Percentiles rank a stretch among this genome's conserved stretches.
Conservation (phyloP, 352 stramenopile genomes). For the Phytophthora sp. region DNA sequence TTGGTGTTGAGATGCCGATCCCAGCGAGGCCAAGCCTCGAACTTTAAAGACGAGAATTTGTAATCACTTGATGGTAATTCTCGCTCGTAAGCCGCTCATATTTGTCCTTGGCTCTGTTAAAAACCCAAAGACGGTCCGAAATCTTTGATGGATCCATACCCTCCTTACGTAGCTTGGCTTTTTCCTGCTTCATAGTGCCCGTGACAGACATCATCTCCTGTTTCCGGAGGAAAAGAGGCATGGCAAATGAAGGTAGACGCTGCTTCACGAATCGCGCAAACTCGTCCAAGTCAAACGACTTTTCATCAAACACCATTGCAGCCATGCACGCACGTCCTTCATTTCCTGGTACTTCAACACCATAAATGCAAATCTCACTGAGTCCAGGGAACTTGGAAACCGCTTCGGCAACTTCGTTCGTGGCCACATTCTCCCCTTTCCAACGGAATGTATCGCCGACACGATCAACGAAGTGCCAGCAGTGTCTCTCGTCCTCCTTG, state of each 20-base stretch:
- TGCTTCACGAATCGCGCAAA: conserved; percentile 62
- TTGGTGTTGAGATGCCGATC: too few relatives aligned
- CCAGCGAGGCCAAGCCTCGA: too few relatives aligned
- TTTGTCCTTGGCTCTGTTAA: conserved; percentile 47
- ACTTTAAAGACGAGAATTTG: conserved; percentile 61
- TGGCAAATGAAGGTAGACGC: conserved; percentile 67
- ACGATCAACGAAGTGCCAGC: conserved; percentile 92
- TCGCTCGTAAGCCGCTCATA: conserved; percentile 67
- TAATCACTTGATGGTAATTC: conserved; percentile 61
- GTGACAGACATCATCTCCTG: conserved; percentile 80
- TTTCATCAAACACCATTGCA: conserved; percentile 81
- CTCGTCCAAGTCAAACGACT: conserved; percentile 53
- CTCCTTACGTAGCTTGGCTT: conserved; percentile 86
- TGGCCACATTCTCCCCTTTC: conserved; percentile 94
- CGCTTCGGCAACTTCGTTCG: conserved; percentile 87
- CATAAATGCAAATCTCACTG: conserved; percentile 81
- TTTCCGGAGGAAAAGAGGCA: conserved; percentile 88
- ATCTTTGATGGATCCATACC: conserved; percentile 76
- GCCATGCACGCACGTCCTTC: conserved; percentile 87
- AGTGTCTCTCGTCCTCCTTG: conserved; percentile 66
- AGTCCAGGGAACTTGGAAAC: conserved; percentile 81
- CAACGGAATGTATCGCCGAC: conserved; percentile 94
- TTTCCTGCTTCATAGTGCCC: conserved; percentile 93
- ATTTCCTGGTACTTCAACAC: conserved; percentile 69
- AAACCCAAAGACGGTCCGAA: conserved; percentile 64